Evolutionary conservation across 306 rosid genomes (phyloP).

Genomic region (Castanea crenata): DNA sequence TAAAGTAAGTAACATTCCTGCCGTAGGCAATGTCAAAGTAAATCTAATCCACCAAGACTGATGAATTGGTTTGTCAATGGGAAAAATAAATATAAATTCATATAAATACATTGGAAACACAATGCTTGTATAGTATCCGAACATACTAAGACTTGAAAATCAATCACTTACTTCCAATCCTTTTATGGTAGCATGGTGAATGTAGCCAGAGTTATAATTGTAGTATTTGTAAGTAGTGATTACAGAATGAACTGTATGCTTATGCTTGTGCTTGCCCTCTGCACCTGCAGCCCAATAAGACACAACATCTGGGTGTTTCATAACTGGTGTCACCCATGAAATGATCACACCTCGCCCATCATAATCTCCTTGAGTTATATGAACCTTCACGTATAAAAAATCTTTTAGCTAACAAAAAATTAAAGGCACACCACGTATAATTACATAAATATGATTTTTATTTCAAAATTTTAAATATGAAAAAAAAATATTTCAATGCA

Average conservation of each 20-base stretch:
- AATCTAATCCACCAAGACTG: too few relatives aligned
- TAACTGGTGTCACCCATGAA: neutral
- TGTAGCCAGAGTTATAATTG: neutral
- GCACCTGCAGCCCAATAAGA: neutral
- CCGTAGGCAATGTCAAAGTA: too few relatives aligned
- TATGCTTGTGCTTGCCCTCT: neutral
- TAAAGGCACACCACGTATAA: neutral
- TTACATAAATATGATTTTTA: neutral
- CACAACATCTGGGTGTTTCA: neutral
- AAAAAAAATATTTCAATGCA: too few relatives aligned
- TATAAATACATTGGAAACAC: too few relatives aligned
- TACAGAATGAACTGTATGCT: neutral
- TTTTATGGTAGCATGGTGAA: constrained; percentile 1
- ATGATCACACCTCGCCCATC: neutral
- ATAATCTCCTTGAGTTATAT: neutral
- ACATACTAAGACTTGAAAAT: neutral
- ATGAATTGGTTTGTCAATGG: too few relatives aligned
- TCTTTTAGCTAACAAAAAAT: neutral
- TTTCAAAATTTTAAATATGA: neutral
- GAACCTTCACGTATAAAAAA: neutral
- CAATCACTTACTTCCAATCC: neutral
- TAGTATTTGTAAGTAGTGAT: neutral
- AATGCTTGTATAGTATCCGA: too few relatives aligned
- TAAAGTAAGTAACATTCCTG: too few relatives aligned
- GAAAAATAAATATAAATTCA: too few relatives aligned